phyloP scores from a whole-genome alignment of 164 flowering plant genomes.

The Taxillus chinensis region DNA sequence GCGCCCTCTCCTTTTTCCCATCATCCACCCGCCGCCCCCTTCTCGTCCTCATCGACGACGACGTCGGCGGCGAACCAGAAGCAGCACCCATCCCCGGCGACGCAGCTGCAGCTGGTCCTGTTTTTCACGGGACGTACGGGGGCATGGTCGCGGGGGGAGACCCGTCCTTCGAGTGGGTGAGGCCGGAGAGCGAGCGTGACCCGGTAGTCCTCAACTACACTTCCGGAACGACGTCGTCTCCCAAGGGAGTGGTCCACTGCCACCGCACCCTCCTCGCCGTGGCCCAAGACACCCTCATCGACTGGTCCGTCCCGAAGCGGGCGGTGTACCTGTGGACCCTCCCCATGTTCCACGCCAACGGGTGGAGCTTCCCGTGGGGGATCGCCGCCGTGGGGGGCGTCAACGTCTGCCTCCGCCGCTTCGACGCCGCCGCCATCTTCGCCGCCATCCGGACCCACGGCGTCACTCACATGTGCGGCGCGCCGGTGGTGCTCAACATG shows the following conservation, averaged over 20 bases:
- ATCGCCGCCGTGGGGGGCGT: conserved; percentile 14
- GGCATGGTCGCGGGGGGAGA: background rate
- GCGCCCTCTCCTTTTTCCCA: conserved; percentile 18
- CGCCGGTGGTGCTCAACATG: conserved; percentile 4
- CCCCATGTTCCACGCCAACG: conserved; percentile 23
- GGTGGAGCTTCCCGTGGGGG: conserved; percentile 17
- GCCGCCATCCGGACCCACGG: background rate
- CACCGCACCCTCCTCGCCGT: conserved; percentile 10
- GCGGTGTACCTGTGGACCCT: conserved; percentile 20
- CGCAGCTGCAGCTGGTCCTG: no score
- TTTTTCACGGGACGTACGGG: no score
- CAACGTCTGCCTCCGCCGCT: conserved; percentile 16
- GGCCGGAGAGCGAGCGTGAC: conserved; percentile 7
- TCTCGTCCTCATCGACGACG: no score
- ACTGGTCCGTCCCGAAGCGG: conserved; percentile 10
- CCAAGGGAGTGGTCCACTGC: conserved; percentile 14
- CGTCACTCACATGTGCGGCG: conserved; percentile 2
- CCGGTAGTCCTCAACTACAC: conserved; percentile 19
- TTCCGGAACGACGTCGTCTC: conserved; percentile 16
- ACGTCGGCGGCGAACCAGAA: no score
- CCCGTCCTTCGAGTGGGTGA: background rate
- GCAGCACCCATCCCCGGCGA: no score
- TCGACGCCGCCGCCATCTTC: conserved; percentile 4
- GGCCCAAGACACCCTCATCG: conserved; percentile 5
- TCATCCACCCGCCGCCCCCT: background rate